Evolutionary conservation across 2,329 filamentous ascomycete genomes (phyloP).

Genomic region (Thermomyces lanuginosus): DNA sequence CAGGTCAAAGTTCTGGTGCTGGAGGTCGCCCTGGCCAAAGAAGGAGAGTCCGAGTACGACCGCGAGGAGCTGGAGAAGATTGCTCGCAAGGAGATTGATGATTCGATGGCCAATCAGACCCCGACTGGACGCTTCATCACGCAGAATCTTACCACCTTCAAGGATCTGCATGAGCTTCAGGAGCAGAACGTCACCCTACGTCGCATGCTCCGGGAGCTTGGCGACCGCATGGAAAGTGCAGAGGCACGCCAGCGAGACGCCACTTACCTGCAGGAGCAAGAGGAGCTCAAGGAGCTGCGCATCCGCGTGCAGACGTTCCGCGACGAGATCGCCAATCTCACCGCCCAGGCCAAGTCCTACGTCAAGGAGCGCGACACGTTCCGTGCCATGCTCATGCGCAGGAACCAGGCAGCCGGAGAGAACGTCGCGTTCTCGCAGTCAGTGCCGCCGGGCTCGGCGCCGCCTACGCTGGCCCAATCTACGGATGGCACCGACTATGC

Average conservation of each 20-base stretch:
- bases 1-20: conserved; percentile 84
- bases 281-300: conserved; percentile 57
- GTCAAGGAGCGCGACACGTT: conserved; percentile 96
- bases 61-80: conserved; percentile 60
- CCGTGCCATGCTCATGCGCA: conserved; percentile 76
- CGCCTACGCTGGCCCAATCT: conserved; percentile 28
- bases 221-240: conserved; percentile 78
- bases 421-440: conserved; percentile 57
- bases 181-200: conserved; percentile 75
- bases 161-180: conserved; percentile 67
- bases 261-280: conserved; percentile 40
- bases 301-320: conserved; percentile 61
- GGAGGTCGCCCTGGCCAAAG: conserved; percentile 58
- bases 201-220: conserved; percentile 66
- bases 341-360: conserved; percentile 76
- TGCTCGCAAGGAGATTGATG: conserved; percentile 59
- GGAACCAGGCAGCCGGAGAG: conserved; percentile 42
- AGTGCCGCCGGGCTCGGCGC: conserved; percentile 38
- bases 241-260: conserved; percentile 52
- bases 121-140: conserved; percentile 82
- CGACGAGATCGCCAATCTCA: conserved; percentile 70
- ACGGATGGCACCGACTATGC: conserved; percentile 52
- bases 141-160: conserved; percentile 77
- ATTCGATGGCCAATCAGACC: conserved; percentile 55
- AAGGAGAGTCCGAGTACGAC: conserved; percentile 65